A percentile compares a stretch with the other conserved stretches of the same genome.
phyloP scores from a whole-genome alignment of 768 basidiomycete species.

The Trametes punicea region DNA sequence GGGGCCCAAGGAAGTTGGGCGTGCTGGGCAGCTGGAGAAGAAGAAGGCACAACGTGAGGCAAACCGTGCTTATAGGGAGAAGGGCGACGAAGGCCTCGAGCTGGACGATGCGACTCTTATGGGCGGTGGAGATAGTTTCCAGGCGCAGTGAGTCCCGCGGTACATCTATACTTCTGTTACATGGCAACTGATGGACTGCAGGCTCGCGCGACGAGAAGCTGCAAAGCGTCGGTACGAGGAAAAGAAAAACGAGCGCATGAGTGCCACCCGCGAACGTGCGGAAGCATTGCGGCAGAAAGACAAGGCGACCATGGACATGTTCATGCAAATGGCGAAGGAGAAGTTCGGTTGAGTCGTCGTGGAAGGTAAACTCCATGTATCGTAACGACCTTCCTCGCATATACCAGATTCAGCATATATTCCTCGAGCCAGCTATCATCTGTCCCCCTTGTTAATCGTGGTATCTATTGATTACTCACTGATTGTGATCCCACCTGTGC shows the following conservation, averaged over 20 bases:
- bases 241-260: slow-evolving; percentile 53
- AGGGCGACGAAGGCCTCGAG: slow-evolving; percentile 72
- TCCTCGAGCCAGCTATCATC: no score
- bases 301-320: slow-evolving; percentile 94
- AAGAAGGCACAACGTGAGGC: slow-evolving; percentile 69
- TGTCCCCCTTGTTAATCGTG: no score
- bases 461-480: no score
- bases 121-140: slow-evolving; percentile 83
- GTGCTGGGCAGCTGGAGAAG: slow-evolving; percentile 86
- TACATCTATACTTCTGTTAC: not conserved
- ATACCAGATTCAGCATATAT: no score
- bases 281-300: slow-evolving; percentile 73
- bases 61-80: slow-evolving; percentile 68
- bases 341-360: slow-evolving; percentile 60
- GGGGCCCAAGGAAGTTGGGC: slow-evolving; percentile 76
- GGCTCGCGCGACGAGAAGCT: slow-evolving; percentile 73
- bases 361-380: not conserved
- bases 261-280: slow-evolving; percentile 57
- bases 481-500: no score
- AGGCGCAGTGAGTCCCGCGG: slow-evolving; percentile 50
- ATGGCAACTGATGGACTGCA: slow-evolving; percentile 27
- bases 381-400: no score
- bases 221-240: slow-evolving; percentile 61
- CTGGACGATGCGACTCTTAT: slow-evolving; percentile 75
- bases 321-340: slow-evolving; percentile 86